Conservation (phyloP, 2,329 filamentous ascomycete species). For the Remersonia thermophila region DNA sequence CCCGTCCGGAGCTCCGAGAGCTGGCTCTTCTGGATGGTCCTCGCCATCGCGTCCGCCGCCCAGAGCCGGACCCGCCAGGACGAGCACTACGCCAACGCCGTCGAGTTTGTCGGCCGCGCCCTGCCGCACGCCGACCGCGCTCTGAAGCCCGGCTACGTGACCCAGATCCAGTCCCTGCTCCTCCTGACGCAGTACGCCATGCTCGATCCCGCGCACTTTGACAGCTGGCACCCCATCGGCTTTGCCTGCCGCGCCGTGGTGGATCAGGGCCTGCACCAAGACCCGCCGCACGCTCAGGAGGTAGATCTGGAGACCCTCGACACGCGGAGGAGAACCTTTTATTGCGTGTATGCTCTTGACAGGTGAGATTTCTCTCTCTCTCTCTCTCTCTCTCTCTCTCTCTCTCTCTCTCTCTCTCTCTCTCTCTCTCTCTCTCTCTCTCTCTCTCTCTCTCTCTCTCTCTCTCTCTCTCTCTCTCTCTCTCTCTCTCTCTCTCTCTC, state of each 20-base stretch:
- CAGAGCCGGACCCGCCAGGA: constrained; percentile 60
- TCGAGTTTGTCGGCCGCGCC: constrained; percentile 49
- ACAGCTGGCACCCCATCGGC: constrained; percentile 87
- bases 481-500: too few relatives aligned
- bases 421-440: too few relatives aligned
- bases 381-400: neutral
- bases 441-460: too few relatives aligned
- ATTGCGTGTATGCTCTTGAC: constrained; percentile 82
- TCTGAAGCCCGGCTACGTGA: constrained; percentile 69
- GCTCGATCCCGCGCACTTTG: constrained; percentile 81
- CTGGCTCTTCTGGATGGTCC: constrained; percentile 80
- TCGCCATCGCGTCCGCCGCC: constrained; percentile 68
- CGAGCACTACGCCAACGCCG: constrained; percentile 44
- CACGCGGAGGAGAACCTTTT: constrained; percentile 70
- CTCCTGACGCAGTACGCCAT: constrained; percentile 82
- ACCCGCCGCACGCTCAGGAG: constrained; percentile 60
- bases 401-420: too few relatives aligned
- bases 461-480: too few relatives aligned
- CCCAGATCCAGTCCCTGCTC: constrained; percentile 77
- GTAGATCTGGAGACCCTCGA: constrained; percentile 61
- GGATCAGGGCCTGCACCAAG: constrained; percentile 86
- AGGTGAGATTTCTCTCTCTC: constrained; percentile 44
- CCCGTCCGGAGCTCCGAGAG: constrained; percentile 58
- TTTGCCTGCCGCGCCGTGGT: constrained; percentile 79
- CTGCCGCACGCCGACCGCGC: constrained; percentile 70